These are phyloP conservation scores for Coniella lustricola DNA, from an alignment of 2,329 filamentous ascomycete genomes.

Conservation along the genomic window DNA sequence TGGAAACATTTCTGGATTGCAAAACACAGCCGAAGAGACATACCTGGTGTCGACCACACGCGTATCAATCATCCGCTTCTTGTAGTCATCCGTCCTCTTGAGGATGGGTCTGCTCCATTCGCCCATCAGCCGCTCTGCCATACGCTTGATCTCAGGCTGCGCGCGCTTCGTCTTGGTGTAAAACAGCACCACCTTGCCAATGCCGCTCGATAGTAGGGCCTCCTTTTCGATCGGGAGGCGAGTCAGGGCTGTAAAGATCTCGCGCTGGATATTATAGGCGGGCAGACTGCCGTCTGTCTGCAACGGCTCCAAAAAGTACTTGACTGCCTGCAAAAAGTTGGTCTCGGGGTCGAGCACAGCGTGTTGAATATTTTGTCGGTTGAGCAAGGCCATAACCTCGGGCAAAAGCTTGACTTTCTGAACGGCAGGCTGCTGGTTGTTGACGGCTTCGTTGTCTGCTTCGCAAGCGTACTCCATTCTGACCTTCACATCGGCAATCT, in stretches of 20 bases:
- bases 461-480: constrained; percentile 88
- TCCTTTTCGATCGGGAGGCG: constrained; percentile 88
- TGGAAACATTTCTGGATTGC: no score
- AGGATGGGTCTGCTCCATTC: constrained; percentile 96
- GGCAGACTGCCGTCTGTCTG: constrained; percentile 82
- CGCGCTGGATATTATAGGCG: constrained; percentile 94
- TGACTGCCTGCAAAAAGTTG: constrained; percentile 89
- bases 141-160: constrained; percentile 82
- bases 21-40: constrained; percentile 25
- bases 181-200: constrained; percentile 93
- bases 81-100: constrained; percentile 89
- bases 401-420: constrained; percentile 93
- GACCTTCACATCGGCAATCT: constrained; percentile 79
- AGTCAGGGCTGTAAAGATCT: constrained; percentile 75
- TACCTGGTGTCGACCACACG: constrained; percentile 59
- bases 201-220: constrained; percentile 78
- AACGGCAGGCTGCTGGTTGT: constrained; percentile 71
- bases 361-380: constrained; percentile 78
- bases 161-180: constrained; percentile 94
- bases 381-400: constrained; percentile 80
- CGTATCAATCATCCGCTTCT: constrained; percentile 65
- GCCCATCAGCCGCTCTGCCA: constrained; percentile 83
- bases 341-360: constrained; percentile 89
- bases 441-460: constrained; percentile 75
- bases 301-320: constrained; percentile 94